Percentiles rank a stretch among this genome's conserved stretches.
Evolutionary conservation across 371 early-diverging fungal genomes (phyloP).

Genomic region (Mucor mucedo): DNA sequence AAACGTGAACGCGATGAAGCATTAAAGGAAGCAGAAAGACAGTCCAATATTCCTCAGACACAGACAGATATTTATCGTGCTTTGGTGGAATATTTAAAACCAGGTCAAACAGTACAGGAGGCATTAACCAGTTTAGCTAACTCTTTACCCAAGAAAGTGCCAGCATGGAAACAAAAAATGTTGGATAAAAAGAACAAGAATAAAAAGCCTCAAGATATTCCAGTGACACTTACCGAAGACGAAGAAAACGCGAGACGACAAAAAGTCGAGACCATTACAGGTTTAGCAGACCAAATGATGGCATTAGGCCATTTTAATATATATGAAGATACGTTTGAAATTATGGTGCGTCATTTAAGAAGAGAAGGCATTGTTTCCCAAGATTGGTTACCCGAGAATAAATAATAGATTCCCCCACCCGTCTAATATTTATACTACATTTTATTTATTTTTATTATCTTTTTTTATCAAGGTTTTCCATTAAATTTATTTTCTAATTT

Average conservation of each 20-base stretch:
- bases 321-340: slow-evolving; percentile 81
- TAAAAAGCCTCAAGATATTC: slow-evolving; percentile 29
- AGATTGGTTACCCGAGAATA: slow-evolving; percentile 62
- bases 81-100: slow-evolving; percentile 69
- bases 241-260: slow-evolving; percentile 51
- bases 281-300: slow-evolving; percentile 79
- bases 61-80: slow-evolving; percentile 61
- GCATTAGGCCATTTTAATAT: slow-evolving; percentile 71
- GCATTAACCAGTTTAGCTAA: slow-evolving; percentile 69
- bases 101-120: slow-evolving; percentile 74
- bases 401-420: neutral
- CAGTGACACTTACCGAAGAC: slow-evolving; percentile 32
- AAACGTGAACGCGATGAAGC: slow-evolving; percentile 57
- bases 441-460: too few species aligned
- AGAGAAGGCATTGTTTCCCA: slow-evolving; percentile 62
- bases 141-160: slow-evolving; percentile 56
- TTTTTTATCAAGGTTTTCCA: slow-evolving; percentile 1
- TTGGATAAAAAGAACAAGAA: slow-evolving; percentile 67
- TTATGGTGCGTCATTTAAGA: slow-evolving; percentile 72
- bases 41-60: slow-evolving; percentile 49
- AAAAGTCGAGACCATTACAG: slow-evolving; percentile 71
- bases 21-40: slow-evolving; percentile 58
- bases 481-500: slow-evolving; percentile 61
- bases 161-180: slow-evolving; percentile 60
- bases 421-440: too few species aligned